Conservation (phyloP, 805 yeast genomes). For the Metschnikowia cerradonensis region DNA sequence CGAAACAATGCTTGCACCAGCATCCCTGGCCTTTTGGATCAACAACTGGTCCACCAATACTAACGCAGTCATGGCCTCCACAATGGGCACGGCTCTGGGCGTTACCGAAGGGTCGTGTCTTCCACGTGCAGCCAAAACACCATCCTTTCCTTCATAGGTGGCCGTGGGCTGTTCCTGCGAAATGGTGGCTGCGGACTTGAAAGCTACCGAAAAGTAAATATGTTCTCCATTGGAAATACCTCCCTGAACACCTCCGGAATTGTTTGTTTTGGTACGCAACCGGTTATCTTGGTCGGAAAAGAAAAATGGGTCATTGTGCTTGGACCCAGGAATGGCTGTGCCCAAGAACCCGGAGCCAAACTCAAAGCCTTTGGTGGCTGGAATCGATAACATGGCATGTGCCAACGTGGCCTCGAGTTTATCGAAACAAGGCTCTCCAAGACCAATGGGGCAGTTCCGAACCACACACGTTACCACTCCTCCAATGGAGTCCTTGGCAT, state of each 20-base stretch:
- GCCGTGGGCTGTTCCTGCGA: conserved; percentile 88
- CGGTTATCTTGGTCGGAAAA: conserved; percentile 54
- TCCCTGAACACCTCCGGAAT: conserved; percentile 97
- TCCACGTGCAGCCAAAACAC: conserved; percentile 91
- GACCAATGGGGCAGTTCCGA: conserved; percentile 89
- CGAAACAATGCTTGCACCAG: conserved; percentile 10
- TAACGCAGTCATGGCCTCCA: conserved; percentile 97
- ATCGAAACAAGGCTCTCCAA: conserved; percentile 97
- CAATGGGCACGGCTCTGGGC: conserved; percentile 97
- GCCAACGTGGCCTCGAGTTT: conserved; percentile 93
- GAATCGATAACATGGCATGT: conserved; percentile 96
- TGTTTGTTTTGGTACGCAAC: conserved; percentile 83
- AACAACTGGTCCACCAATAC: conserved; percentile 82
- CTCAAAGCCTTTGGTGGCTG: conserved; percentile 98
- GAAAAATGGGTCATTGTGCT: conserved; percentile 87
- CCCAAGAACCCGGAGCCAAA: conserved; percentile 96
- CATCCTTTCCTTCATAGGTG: conserved; percentile 82
- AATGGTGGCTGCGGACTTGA: conserved; percentile 97
- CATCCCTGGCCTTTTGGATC: conserved; percentile 80
- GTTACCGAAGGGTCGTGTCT: conserved; percentile 98
- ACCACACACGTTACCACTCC: conserved; percentile 97
- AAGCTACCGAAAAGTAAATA: conserved; percentile 91
- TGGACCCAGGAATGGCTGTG: conserved; percentile 82
- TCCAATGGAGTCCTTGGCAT: conserved; percentile 87
- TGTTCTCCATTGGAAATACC: conserved; percentile 96